These are phyloP conservation scores for Nitzschia sp. DNA, from an alignment of 108 stramenopile genomes.

Conservation along the genomic window DNA sequence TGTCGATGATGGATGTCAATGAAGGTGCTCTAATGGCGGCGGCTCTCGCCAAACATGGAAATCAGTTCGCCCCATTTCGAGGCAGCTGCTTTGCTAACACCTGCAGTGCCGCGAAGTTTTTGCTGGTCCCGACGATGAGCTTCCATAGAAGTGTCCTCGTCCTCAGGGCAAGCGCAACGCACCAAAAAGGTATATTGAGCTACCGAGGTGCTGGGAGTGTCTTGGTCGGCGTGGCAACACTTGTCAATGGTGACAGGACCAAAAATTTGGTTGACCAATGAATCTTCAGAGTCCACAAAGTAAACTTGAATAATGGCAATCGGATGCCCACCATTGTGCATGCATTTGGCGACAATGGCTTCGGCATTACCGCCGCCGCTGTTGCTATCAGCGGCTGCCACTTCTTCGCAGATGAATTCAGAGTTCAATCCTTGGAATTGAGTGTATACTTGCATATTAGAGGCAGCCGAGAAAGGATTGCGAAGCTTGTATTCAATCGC, in stretches of 20 bases:
- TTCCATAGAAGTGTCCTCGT: too few species aligned
- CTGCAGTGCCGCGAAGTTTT: too few species aligned
- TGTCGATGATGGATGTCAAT: too few species aligned
- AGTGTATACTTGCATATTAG: not conserved
- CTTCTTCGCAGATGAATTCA: not conserved
- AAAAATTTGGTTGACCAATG: not conserved
- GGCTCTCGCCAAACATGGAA: too few species aligned
- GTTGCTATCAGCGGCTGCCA: not conserved
- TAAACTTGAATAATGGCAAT: not conserved
- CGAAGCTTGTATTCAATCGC: not conserved
- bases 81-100: too few species aligned
- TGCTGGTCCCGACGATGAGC: too few species aligned
- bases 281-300: not conserved
- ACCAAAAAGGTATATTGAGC: not conserved
- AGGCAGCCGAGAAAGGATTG: not conserved
- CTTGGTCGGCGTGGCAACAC: not conserved
- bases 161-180: not conserved
- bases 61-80: too few species aligned
- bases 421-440: not conserved
- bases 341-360: not conserved
- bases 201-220: not conserved
- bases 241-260: not conserved
- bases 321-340: not conserved
- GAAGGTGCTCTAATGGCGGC: too few species aligned
- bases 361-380: too few species aligned